phyloP scores from a whole-genome alignment of 805 yeast genomes.

The Metschnikowia peoriensis region DNA sequence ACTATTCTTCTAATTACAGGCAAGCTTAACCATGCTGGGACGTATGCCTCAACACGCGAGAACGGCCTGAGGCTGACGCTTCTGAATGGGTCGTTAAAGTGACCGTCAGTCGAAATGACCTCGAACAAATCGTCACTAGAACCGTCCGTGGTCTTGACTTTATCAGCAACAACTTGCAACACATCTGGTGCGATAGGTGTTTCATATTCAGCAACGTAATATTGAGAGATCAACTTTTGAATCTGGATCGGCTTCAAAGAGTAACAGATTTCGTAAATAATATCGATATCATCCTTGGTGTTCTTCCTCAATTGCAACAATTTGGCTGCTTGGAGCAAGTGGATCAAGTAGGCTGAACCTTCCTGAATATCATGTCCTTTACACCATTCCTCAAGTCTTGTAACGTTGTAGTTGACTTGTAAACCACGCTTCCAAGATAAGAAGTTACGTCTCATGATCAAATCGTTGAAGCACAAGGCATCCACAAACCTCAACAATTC shows the following conservation, averaged over 20 bases:
- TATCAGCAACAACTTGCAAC: slow-evolving; percentile 75
- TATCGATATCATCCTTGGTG: slow-evolving; percentile 83
- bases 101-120: slow-evolving; percentile 65
- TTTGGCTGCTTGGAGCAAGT: slow-evolving; percentile 89
- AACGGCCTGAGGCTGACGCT: slow-evolving; percentile 72
- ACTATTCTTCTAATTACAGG: slow-evolving; percentile 87
- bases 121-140: slow-evolving; percentile 65
- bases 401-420: slow-evolving; percentile 93
- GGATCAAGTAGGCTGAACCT: slow-evolving; percentile 79
- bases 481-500: slow-evolving; percentile 86
- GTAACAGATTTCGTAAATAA: slow-evolving; percentile 92
- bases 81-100: slow-evolving; percentile 82
- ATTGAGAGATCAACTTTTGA: slow-evolving; percentile 86
- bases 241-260: slow-evolving; percentile 93
- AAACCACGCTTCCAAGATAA: slow-evolving; percentile 97
- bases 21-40: slow-evolving; percentile 90
- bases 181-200: slow-evolving; percentile 84
- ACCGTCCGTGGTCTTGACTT: slow-evolving; percentile 60
- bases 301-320: slow-evolving; percentile 88
- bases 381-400: slow-evolving; percentile 98
- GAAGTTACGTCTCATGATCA: slow-evolving; percentile 91
- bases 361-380: slow-evolving; percentile 88
- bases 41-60: slow-evolving; percentile 81
- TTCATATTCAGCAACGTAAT: slow-evolving; percentile 91
- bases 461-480: slow-evolving; percentile 90